Evolutionary conservation across 768 basidiomycete genomes (phyloP), one percentile per base, ranked within the genome.

Genomic region (Serendipita vermifera): DNA sequence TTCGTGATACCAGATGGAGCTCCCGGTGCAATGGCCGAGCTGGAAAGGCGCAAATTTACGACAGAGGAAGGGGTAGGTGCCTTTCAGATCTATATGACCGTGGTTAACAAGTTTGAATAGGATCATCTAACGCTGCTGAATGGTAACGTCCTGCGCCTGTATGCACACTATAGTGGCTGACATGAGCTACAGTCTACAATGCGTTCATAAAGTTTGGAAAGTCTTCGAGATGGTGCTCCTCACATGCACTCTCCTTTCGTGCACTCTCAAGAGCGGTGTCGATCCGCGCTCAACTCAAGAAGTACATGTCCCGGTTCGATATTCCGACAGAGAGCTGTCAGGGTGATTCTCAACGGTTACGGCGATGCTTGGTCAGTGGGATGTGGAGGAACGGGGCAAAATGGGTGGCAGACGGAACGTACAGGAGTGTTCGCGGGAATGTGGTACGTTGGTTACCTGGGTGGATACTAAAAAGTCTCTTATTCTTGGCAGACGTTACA

Each of bases 61-160:
- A 91, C 93, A 0, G 93, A 98, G 69, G 96, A 99, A 78, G 96
- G 96, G 64, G 91, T 91, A 59, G 64, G 78, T 71, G 5, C 24
- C 38, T n/a, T 14, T 54, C 15, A 11, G 26, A 4, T 41, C 33
- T 56, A n/a, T 31, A 46, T 54, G 54, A 22, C 39, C 53, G 58
- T 48, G 33, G 51, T 57, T 57, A 62, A 57, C 57, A 6, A 14
- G 20, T 20, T 32, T 41, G 14, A 33, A 3, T 62, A 94, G 91
- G 96, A 99, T 65, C 96, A 99, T 66, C 72, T 98, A 20, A 97
- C 96, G 3, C 71, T 96, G 3, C 68, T 99, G 29, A 99, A 98
- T 67, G 93, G 93, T 87, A 64, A 20, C 68, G 56, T 13, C 24
- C 29, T 53, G 13, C 33, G 14, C 7, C 14, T 38, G 48, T 24